Evolutionary conservation across 1,284 basidiomycete genomes (phyloP).

Genomic region (Cystobasidium sp.): DNA sequence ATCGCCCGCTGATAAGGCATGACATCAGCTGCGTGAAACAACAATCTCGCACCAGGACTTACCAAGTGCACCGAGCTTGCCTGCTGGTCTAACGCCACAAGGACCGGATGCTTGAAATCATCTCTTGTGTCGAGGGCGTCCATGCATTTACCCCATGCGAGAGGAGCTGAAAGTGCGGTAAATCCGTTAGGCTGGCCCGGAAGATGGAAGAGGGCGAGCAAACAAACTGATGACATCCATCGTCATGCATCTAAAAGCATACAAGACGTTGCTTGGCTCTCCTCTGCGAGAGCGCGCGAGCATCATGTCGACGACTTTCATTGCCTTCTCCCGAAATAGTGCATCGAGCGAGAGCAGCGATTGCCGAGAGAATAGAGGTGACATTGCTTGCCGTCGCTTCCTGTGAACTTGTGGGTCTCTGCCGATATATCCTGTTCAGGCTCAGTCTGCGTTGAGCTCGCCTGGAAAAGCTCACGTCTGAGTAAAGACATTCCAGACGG

Average conservation of each 20-base stretch:
- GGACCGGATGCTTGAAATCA: neutral
- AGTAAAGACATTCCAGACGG: too few relatives aligned
- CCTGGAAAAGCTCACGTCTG: too few relatives aligned
- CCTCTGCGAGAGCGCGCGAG: neutral
- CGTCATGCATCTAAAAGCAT: neutral
- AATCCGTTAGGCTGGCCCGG: neutral
- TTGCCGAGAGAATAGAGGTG: neutral
- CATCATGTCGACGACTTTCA: neutral
- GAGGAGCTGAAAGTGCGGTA: neutral
- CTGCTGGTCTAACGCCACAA: neutral
- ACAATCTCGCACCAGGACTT: neutral
- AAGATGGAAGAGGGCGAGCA: neutral
- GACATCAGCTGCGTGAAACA: too few relatives aligned
- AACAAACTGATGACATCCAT: conserved; percentile 2
- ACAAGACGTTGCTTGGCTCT: neutral
- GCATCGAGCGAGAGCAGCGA: neutral
- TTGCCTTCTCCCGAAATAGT: conserved; percentile 4
- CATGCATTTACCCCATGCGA: neutral
- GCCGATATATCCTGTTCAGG: neutral
- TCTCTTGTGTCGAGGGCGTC: neutral
- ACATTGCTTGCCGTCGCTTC: neutral
- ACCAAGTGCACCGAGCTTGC: neutral
- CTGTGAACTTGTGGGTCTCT: neutral
- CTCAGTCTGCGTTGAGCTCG: too few relatives aligned
- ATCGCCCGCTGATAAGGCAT: too few relatives aligned